Base-by-base conservation (phyloP, 1,284 basidiomycete species). In the Vanrija sp. region DNA sequence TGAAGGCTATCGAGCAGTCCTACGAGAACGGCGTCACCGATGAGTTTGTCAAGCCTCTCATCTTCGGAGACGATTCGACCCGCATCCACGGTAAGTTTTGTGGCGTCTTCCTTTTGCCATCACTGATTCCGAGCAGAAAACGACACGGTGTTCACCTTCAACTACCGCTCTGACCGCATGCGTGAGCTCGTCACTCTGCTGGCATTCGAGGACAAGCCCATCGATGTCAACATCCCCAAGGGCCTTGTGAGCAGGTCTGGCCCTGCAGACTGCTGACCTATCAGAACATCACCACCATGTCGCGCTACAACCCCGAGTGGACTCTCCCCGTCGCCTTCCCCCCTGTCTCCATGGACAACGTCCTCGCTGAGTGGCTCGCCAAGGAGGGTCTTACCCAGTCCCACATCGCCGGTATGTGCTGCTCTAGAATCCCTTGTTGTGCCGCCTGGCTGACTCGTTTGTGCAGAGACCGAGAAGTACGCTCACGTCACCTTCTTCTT, bases 401-500 rank as follows among this genome's bases (percentile, higher is more conserved):
- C 8, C 91, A 94, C 70, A 84, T 94, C 57, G 91, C 90, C 44
- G 86, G 86, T 86, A 53, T 46, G 79, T 67, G 15, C 16, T 8
- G 6, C 10, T 4, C 21, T 3, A 23, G 21, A 23, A 23, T 23
- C 2, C 21, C 21, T 23, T 23, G 21, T 23, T 23, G 21, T 23
- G 21, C 21, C 21, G 21, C 21, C 21, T 23, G 21, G 12, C 49
- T 58, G 43, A 52, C 42, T 28, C 1, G 29, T 25, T 14, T 28
- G 3, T 12, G 10, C 66, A 83, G 91, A 94, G 75, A 94, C 91
- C 4, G 91, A 94, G 74, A 94, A 95, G 78, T 95, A 93, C 76
- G 90, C 91, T 1, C 91, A 94, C 71, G 89, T 95, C 58, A 95
- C 91, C 0, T 94, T 94, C 81, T 95, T 95, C 83, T 94, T 95